Conservation (phyloP, 495 filamentous ascomycete species). For the Annulohypoxylon nitens region DNA sequence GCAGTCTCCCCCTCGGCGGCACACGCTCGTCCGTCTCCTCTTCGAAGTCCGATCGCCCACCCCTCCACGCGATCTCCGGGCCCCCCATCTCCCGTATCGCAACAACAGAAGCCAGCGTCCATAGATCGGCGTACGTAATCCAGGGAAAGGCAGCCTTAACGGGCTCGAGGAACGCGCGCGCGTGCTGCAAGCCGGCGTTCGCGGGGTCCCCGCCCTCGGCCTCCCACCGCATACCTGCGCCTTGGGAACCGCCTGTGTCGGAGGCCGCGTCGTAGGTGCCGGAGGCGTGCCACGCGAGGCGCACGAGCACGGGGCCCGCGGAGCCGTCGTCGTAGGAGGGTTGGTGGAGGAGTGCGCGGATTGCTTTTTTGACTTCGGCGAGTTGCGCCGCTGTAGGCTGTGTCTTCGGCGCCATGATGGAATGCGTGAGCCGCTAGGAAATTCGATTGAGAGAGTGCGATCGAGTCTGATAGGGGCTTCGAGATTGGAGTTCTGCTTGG, state of each 20-base stretch:
- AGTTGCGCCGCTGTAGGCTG: slow-evolving; percentile 34
- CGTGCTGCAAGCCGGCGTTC: slow-evolving; percentile 73
- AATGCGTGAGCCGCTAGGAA: background rate
- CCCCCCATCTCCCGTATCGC: slow-evolving; percentile 71
- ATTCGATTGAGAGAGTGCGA: background rate
- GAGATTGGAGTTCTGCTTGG: background rate
- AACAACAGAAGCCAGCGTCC: slow-evolving; percentile 71
- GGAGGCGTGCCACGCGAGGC: slow-evolving; percentile 73
- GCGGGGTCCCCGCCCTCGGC: slow-evolving; percentile 72
- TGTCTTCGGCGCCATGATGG: slow-evolving; percentile 21
- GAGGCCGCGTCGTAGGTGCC: slow-evolving; percentile 71
- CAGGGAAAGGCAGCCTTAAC: slow-evolving; percentile 69
- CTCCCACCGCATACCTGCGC: slow-evolving; percentile 75
- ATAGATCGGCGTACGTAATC: slow-evolving; percentile 75
- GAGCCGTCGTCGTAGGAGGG: slow-evolving; percentile 74
- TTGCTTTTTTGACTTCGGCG: slow-evolving; percentile 26
- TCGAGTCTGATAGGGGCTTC: background rate
- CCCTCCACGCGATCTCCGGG: slow-evolving; percentile 65
- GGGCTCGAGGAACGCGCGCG: slow-evolving; percentile 72
- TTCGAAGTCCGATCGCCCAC: slow-evolving; percentile 70
- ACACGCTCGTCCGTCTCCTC: slow-evolving; percentile 66
- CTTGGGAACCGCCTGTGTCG: slow-evolving; percentile 73
- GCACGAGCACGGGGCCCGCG: slow-evolving; percentile 71
- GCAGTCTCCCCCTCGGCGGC: slow-evolving; percentile 68
- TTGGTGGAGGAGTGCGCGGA: slow-evolving; percentile 61